phyloP scores from a whole-genome alignment of 225 moss, liverwort and hornwort species.

The Thuidium tamariscinum region DNA sequence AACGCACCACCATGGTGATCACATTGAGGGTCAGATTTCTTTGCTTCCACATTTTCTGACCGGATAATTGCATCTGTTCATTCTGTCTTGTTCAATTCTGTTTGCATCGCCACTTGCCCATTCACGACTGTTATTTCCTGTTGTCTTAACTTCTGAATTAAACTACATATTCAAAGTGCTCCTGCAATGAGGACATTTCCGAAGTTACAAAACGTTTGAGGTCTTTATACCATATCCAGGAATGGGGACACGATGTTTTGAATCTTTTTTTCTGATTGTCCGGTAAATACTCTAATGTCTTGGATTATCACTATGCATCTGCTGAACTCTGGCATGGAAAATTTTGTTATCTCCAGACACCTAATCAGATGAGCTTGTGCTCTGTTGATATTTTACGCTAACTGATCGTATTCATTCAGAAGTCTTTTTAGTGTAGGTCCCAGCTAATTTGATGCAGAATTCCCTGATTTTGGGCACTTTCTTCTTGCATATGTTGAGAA shows the following conservation, averaged over 20 bases:
- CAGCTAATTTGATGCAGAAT: not conserved
- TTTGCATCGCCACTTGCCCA: not conserved
- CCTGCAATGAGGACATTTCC: not conserved
- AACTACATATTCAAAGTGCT: not conserved
- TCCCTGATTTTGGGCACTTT: not conserved
- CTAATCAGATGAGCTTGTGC: not conserved
- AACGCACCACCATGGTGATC: conserved; percentile 89
- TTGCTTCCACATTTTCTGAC: not conserved
- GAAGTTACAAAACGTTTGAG: not conserved
- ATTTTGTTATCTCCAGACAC: not conserved
- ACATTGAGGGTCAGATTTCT: conserved; percentile 63
- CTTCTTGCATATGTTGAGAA: not conserved
- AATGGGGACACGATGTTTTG: not conserved
- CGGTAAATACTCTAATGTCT: not conserved
- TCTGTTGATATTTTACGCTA: not conserved
- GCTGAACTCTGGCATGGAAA: not conserved
- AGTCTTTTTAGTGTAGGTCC: not conserved
- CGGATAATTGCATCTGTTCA: not conserved
- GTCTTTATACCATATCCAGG: not conserved
- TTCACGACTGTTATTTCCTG: not conserved
- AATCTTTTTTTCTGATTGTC: not conserved
- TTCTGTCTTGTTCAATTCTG: not conserved
- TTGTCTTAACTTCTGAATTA: not conserved
- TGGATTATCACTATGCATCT: not conserved
- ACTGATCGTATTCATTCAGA: not conserved